Percentiles rank a stretch among this genome's conserved stretches.
Conservation (phyloP, 2,329 filamentous ascomycete genomes). For the Cyanodermella asteris region DNA sequence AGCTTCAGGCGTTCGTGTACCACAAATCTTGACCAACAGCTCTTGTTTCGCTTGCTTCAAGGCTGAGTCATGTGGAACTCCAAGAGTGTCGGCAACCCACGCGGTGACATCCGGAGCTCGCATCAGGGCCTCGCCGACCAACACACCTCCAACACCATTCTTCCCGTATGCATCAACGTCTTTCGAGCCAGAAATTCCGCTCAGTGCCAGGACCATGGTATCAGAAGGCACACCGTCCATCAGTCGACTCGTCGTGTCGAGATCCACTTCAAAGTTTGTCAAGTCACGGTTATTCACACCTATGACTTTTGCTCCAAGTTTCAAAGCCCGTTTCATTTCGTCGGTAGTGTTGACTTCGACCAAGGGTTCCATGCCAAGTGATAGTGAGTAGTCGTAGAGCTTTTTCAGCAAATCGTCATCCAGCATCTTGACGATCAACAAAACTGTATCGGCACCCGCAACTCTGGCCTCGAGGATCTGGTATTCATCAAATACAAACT, state of each 20-base stretch:
- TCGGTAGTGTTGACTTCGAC: conserved; percentile 91
- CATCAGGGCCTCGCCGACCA: conserved; percentile 94
- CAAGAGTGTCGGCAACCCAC: conserved; percentile 71
- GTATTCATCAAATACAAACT: conserved; percentile 96
- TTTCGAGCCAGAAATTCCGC: conserved; percentile 71
- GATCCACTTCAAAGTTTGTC: conserved; percentile 88
- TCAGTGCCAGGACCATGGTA: conserved; percentile 80
- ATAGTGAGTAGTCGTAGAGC: conserved; percentile 73
- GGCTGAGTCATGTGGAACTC: conserved; percentile 20
- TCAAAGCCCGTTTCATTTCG: conserved; percentile 75
- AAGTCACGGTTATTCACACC: conserved; percentile 96
- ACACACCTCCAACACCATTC: conserved; percentile 76
- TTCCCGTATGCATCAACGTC: conserved; percentile 75
- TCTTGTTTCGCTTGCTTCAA: conserved; percentile 10
- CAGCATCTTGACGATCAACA: conserved; percentile 97
- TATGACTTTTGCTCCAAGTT: conserved; percentile 73
- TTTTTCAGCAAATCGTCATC: conserved; percentile 48
- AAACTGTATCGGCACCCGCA: conserved; percentile 79
- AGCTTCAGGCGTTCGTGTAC: conserved; percentile 62
- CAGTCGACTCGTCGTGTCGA: conserved; percentile 73
- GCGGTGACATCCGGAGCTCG: conserved; percentile 57
- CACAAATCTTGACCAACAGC: conserved; percentile 82
- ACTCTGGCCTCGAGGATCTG: conserved; percentile 88
- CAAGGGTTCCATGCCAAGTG: conserved; percentile 87
- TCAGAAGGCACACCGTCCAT: conserved; percentile 68